Evolutionary conservation across 495 filamentous ascomycete genomes (phyloP).

Genomic region (Podospora comata): DNA sequence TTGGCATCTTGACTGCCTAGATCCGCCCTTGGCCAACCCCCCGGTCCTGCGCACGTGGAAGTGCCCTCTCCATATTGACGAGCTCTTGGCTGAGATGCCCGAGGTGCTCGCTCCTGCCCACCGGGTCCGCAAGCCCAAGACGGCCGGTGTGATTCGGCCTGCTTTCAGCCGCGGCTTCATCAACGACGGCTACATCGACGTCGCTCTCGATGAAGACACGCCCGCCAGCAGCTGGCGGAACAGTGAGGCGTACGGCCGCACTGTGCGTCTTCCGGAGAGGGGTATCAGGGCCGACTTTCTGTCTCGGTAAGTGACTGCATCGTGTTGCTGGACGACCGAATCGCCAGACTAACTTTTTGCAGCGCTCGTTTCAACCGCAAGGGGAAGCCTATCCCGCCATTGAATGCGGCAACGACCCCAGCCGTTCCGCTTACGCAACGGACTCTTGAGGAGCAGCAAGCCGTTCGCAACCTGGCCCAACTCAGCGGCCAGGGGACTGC

Average conservation of each 20-base stretch:
- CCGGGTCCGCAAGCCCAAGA: constrained; percentile 53
- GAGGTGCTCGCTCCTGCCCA: constrained; percentile 47
- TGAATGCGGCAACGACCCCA: constrained; percentile 14
- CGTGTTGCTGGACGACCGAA: background rate
- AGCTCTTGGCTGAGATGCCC: constrained; percentile 43
- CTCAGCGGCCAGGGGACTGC: constrained; percentile 35
- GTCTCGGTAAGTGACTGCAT: constrained; percentile 40
- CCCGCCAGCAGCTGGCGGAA: constrained; percentile 40
- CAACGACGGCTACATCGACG: constrained; percentile 78
- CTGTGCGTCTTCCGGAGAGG: constrained; percentile 65
- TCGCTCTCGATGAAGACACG: constrained; percentile 61
- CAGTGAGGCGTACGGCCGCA: constrained; percentile 51
- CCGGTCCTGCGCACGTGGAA: constrained; percentile 73
- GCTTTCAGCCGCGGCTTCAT: constrained; percentile 56
- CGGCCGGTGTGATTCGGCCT: constrained; percentile 42
- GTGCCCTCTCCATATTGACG: constrained; percentile 82
- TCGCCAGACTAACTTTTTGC: constrained; percentile 18
- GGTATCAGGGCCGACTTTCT: constrained; percentile 80
- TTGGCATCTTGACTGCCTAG: constrained; percentile 91
- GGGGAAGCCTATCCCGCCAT: constrained; percentile 25
- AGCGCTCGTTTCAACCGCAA: constrained; percentile 40
- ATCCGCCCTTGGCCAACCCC: constrained; percentile 76
- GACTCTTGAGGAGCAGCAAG: constrained; percentile 46
- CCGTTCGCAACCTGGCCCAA: constrained; percentile 55
- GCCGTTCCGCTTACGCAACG: constrained; percentile 18